A percentile compares a stretch with the other conserved stretches of the same genome.
These are phyloP conservation scores for Penicillium sp. DNA, from an alignment of 2,329 filamentous ascomycete genomes.

Conservation along the genomic window DNA sequence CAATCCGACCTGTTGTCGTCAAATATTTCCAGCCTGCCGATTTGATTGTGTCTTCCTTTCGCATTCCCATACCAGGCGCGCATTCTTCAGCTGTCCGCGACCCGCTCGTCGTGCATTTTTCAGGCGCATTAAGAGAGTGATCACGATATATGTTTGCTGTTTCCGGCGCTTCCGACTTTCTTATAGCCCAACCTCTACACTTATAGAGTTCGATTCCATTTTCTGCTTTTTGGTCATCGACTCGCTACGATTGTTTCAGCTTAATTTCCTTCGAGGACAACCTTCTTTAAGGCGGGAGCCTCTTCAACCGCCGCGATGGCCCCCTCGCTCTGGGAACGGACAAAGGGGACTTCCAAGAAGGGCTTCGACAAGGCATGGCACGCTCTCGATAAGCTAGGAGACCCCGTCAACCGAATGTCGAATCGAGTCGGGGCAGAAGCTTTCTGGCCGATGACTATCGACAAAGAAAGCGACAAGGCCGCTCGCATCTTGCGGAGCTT, in stretches of 20 bases:
- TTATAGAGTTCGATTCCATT: constrained; percentile 18
- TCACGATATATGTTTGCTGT: constrained; percentile 22
- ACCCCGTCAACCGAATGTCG: constrained; percentile 78
- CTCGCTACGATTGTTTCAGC: constrained; percentile 8
- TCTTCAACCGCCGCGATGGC: constrained; percentile 34
- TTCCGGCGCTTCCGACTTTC: constrained; percentile 21
- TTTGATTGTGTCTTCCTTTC: constrained; percentile 7
- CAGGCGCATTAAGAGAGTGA: constrained; percentile 22
- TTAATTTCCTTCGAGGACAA: neutral
- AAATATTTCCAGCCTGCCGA: constrained; percentile 9
- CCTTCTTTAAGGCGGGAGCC: neutral
- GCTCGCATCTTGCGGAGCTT: constrained; percentile 88
- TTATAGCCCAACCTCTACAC: neutral
- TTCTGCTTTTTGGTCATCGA: neutral
- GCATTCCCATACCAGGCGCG: constrained; percentile 22
- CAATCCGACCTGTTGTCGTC: neutral
- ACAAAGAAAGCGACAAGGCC: constrained; percentile 90
- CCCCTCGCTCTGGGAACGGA: constrained; percentile 62
- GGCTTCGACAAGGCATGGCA: constrained; percentile 77
- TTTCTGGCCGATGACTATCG: constrained; percentile 84
- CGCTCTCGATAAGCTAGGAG: constrained; percentile 70
- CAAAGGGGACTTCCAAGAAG: constrained; percentile 59
- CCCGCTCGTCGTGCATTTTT: constrained; percentile 14
- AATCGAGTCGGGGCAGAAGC: constrained; percentile 82
- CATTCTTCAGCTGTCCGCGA: constrained; percentile 25